phyloP scores from a whole-genome alignment of 139 green algal genomes.

The Prasinococcaceae sp. region DNA sequence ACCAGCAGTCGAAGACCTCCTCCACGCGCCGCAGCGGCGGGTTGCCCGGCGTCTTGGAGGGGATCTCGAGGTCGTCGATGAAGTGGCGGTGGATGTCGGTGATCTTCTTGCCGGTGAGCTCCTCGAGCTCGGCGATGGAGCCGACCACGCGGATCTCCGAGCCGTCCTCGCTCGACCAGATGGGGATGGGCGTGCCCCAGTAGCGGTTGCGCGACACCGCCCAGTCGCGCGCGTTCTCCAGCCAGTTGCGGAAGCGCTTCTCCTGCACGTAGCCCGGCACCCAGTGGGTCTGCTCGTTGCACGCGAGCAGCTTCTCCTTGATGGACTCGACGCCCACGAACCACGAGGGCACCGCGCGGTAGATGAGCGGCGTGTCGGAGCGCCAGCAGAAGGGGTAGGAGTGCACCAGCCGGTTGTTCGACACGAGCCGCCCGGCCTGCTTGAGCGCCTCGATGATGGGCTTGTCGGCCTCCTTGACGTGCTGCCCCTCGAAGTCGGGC shows the following conservation, averaged over 20 bases:
- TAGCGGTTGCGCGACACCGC: slow-evolving; percentile 67
- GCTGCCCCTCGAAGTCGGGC: slow-evolving; percentile 39
- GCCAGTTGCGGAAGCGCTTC: slow-evolving; percentile 98
- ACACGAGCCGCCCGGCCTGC: slow-evolving; percentile 58
- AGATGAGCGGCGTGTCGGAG: slow-evolving; percentile 69
- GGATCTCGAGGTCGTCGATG: slow-evolving; percentile 95
- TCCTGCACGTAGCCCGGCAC: slow-evolving; percentile 91
- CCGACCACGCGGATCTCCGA: slow-evolving; percentile 81
- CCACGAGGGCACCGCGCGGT: slow-evolving; percentile 83
- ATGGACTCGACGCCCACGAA: slow-evolving; percentile 84
- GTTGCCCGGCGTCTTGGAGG: slow-evolving; percentile 30
- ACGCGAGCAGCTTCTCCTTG: slow-evolving; percentile 70
- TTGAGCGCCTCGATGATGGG: slow-evolving; percentile 62
- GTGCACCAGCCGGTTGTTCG: slow-evolving; percentile 46
- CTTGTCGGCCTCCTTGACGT: slow-evolving; percentile 68
- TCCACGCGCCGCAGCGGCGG: slow-evolving; percentile 18
- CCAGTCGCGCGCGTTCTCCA: slow-evolving; percentile 90
- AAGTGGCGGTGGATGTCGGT: slow-evolving; percentile 94
- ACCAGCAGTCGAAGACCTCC: slow-evolving; percentile 99
- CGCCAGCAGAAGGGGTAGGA: slow-evolving; percentile 98
- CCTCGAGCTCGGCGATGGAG: slow-evolving; percentile 73
- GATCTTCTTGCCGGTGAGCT: slow-evolving; percentile 63
- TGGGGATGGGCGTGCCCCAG: slow-evolving; percentile 95
- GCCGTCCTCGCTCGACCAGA: slow-evolving; percentile 55
- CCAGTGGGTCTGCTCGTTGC: slow-evolving; percentile 86